A percentile compares a stretch with the other conserved stretches of the same genome.
These are phyloP conservation scores for Hexamita inflata DNA, from an alignment of 208 protist genomes.

Conservation along the genomic window DNA sequence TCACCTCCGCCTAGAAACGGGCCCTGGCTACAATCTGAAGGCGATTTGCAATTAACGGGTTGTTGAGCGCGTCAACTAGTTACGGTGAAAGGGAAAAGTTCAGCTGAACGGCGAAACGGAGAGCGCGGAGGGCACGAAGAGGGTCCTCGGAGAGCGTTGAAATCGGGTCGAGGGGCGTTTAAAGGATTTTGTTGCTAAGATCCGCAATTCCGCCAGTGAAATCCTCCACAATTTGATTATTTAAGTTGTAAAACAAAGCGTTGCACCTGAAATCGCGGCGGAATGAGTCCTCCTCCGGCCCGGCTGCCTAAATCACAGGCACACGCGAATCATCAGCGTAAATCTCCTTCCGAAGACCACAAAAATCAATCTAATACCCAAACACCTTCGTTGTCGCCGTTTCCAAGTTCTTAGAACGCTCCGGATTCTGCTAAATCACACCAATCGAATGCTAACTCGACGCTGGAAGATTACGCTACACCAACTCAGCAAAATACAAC, in stretches of 20 bases:
- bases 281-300: conserved; percentile 67
- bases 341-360: conserved; percentile 71
- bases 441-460: conserved; percentile 49
- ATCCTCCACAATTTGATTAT: conserved; percentile 52
- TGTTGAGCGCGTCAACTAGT: no score
- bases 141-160: conserved; percentile 50
- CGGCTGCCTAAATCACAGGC: conserved; percentile 56
- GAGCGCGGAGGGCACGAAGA: conserved; percentile 44
- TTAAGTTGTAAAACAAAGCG: conserved; percentile 92
- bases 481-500: conserved; percentile 63
- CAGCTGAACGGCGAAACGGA: conserved; percentile 49
- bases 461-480: conserved; percentile 56
- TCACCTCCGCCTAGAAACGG: no score
- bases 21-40: no score
- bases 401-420: conserved; percentile 90
- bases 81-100: no score
- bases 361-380: conserved; percentile 67
- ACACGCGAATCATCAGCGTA: conserved; percentile 73
- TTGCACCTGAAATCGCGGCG: conserved; percentile 95
- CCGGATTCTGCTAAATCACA: conserved; percentile 78
- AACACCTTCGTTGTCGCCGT: conserved; percentile 72
- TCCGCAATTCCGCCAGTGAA: conserved; percentile 34
- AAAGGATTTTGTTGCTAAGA: conserved; percentile 7
- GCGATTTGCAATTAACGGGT: no score
- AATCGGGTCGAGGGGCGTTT: conserved; percentile 44